Percentiles rank a stretch among this genome's conserved stretches.
Conservation (phyloP, 805 yeast genomes). For the Trichomonascus vanleenenianus region DNA sequence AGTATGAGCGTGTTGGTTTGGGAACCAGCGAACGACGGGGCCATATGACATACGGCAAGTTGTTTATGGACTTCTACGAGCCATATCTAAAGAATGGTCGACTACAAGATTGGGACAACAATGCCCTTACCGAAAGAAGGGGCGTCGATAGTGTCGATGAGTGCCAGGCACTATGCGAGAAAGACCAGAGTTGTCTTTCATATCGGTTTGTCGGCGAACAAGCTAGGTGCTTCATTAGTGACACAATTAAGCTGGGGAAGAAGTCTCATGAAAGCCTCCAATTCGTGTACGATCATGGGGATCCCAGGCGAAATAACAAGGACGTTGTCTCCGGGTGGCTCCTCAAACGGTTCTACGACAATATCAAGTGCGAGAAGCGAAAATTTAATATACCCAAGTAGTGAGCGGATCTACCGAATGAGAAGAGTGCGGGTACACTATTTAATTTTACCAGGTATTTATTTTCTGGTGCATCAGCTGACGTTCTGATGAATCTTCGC, state of each 20-base stretch:
- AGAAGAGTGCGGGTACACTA: no score
- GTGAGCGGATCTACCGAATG: no score
- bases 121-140: constrained; percentile 1
- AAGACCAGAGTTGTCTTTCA: not conserved
- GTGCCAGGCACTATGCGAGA: constrained; percentile 3
- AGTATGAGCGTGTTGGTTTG: constrained; percentile 26
- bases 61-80: constrained; percentile 26
- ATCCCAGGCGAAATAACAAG: not conserved
- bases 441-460: no score
- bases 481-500: no score
- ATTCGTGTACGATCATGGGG: not conserved
- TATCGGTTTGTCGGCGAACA: constrained; percentile 1
- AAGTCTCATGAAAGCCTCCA: constrained; percentile 15
- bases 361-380: no score
- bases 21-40: constrained; percentile 9
- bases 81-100: constrained; percentile 14
- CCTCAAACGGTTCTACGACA: constrained; percentile 24
- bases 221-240: constrained; percentile 6
- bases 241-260: constrained; percentile 15
- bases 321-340: constrained; percentile 22
- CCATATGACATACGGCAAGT: constrained; percentile 22
- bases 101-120: constrained; percentile 16
- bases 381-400: no score
- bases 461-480: no score
- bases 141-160: constrained; percentile 9